Base-by-base conservation (phyloP, 1,284 basidiomycete genomes). In the Sutorius eximius region DNA sequence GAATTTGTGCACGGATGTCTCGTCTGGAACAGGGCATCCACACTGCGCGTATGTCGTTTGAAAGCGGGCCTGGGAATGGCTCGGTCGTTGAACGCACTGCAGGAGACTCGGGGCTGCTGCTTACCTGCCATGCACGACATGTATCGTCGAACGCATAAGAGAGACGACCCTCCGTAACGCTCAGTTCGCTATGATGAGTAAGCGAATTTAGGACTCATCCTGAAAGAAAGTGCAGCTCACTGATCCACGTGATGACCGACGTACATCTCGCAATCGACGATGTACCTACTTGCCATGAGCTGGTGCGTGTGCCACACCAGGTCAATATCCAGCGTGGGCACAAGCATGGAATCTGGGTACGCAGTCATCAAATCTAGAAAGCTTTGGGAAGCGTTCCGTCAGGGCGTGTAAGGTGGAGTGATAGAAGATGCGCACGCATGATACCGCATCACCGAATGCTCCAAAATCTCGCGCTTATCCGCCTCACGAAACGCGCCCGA, bases 271-370 rank as follows among this genome's bases (percentile, higher is more conserved):
- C 75, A 76, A 47, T 76, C 65, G 2, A 59, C 34, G 5, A 52
- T 55, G 45, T 78, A 80, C 11, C 53, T 61, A 12, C 52, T 50
- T 7, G 64, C 64, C 55, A 70, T 68, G 30, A 79, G 68, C 48
- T 79, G 78, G 45, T 79, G 79, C 0, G 77, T 76, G 56, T 81
- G 78, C 78, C 79, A 81, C 15, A 71, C 72, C 8, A 80, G 63
- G 54, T 81, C 79, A 27, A 79, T 76, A 43, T 83, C 80, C 30
- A 71, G 43, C 42, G 68, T 69, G 16, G 66, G 66, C 18, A 69
- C 66, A 29, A 65, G 49, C 41, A 68, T 56, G 3, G 58, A 34
- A 18, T 36, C 38, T 4, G 66, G 60, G 5, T 37, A 47, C 0
- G 49, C 52, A 20, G 58, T 51, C 50, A 56, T 56, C 52, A 71